Evolutionary conservation across 1,139 yeast species (phyloP).

Genomic region (Pichia sp.): DNA sequence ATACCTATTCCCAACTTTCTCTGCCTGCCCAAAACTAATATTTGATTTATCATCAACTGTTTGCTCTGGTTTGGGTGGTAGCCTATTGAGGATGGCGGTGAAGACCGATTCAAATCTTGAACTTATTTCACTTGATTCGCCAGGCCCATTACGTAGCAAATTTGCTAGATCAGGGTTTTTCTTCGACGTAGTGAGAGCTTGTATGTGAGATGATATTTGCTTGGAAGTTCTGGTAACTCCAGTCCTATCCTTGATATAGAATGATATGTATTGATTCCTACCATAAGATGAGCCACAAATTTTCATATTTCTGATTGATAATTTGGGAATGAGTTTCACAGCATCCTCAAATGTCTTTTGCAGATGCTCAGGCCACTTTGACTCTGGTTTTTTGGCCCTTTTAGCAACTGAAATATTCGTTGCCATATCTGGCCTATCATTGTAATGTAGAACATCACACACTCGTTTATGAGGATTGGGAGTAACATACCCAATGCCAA

Average conservation of each 20-base stretch:
- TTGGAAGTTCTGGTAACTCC: constrained; percentile 81
- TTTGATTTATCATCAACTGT: background rate
- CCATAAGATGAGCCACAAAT: constrained; percentile 85
- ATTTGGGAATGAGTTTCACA: constrained; percentile 74
- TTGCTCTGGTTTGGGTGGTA: constrained; percentile 1
- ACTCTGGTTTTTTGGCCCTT: constrained; percentile 8
- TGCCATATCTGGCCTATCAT: background rate
- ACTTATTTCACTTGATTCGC: constrained; percentile 37
- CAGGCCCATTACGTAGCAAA: constrained; percentile 57
- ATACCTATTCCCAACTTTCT: background rate
- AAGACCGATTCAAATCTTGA: constrained; percentile 51
- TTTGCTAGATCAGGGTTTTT: constrained; percentile 48
- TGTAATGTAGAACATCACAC: background rate
- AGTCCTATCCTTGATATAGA: constrained; percentile 72
- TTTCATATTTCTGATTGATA: constrained; percentile 81
- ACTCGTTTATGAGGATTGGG: background rate
- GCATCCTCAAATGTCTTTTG: constrained; percentile 88
- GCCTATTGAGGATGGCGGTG: constrained; percentile 36
- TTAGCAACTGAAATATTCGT: background rate
- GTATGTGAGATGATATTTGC: constrained; percentile 90
- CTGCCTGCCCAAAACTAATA: background rate
- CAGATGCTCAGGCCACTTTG: constrained; percentile 68
- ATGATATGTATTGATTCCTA: constrained; percentile 84
- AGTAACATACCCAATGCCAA: background rate
- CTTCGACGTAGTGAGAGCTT: constrained; percentile 75